Base-by-base conservation (phyloP, 192 early-diverging fungal species). In the Pilobolus umbonatus region DNA sequence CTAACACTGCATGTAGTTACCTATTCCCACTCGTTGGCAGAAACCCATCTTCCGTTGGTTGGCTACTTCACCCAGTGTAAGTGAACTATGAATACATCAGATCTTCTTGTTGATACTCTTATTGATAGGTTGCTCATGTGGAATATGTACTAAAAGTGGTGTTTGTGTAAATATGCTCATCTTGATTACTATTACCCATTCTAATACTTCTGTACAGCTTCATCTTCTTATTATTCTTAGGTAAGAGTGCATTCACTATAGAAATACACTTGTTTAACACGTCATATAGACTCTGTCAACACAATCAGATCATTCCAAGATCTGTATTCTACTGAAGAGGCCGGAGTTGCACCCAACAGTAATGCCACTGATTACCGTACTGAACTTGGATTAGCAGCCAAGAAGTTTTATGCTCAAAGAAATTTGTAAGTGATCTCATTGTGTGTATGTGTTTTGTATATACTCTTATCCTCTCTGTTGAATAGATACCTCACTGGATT, bases 401-500 rank as follows among this genome's bases (percentile, higher is more conserved):
- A 63, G 34, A 79, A 79, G 45, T 82, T 82, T 50, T 82, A 82
- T 47, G 73, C 73, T 31, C 80, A 82, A 52, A 68, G 80, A 47
- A 82, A 82, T 60, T 75, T 82, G 75, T 79, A 74, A 48, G 68
- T 61, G 15, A 17, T 19, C 47, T 21, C 28, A 29, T 26, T 3
- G 22, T 49, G 8, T 42, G 12, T 28, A 5, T 7, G 12, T 12
- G 24, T 17, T 42, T 17, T 14, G 6, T 3, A 49, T 49, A 28
- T 22, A 28, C 11, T 49, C 15, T 11, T 15, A 58, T 42, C 11
- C 10, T 21, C 14, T 58, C 7, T 36, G 3, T 30, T 34, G 2
- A 31, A 19, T 34, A 81, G 79, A 74, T 82, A 82, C 32, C 55
- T 82, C 51, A 82, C 80, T 24, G 80, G 80, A 22, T 82, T 77